Evolutionary conservation across 495 filamentous ascomycete genomes (phyloP).

Genomic region (Xylaria palmicola): DNA sequence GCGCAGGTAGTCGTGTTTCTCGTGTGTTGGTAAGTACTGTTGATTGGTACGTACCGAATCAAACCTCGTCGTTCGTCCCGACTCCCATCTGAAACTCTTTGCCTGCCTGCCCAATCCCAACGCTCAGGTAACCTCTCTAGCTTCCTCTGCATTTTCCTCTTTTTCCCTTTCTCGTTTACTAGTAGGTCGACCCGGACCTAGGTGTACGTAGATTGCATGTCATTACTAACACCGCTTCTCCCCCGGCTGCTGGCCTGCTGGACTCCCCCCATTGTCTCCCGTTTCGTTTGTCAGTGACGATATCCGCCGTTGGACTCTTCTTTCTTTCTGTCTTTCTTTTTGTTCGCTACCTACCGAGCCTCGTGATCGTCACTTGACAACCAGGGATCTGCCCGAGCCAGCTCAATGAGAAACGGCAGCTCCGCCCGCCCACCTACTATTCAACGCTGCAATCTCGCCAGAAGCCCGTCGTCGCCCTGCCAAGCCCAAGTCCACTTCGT

Average conservation of each 20-base stretch:
- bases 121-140: too few relatives aligned
- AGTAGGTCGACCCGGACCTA: not conserved
- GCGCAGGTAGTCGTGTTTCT: too few relatives aligned
- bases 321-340: not conserved
- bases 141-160: not conserved
- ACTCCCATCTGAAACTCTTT: not conserved
- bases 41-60: too few relatives aligned
- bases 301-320: not conserved
- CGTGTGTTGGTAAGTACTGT: too few relatives aligned
- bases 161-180: not conserved
- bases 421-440: not conserved
- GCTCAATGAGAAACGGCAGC: not conserved
- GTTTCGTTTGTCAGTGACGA: not conserved
- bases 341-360: not conserved
- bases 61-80: slow-evolving; percentile 9
- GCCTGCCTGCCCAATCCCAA: not conserved
- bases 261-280: not conserved
- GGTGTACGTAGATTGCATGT: not conserved
- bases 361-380: slow-evolving; percentile 10
- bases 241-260: too few relatives aligned
- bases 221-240: not conserved
- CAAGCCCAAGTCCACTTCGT: slow-evolving; percentile 16
- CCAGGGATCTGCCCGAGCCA: not conserved
- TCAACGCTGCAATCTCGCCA: not conserved
- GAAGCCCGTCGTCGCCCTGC: not conserved